Conservation (phyloP, 202 grass and related monocot species). For the Digitaria exilis region DNA sequence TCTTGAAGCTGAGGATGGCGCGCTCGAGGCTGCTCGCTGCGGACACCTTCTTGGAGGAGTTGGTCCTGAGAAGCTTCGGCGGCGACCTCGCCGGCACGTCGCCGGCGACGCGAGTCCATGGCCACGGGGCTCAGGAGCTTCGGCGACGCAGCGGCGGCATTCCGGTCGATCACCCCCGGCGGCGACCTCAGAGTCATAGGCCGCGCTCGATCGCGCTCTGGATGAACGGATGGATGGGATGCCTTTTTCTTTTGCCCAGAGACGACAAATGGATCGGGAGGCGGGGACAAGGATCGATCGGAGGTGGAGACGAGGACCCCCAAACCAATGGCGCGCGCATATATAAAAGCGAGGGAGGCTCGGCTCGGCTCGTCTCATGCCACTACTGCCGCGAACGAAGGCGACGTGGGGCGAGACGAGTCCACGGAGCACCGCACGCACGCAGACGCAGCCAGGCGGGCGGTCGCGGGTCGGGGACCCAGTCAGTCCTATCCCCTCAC, state of each 20-base stretch:
- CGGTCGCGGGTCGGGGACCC: neutral
- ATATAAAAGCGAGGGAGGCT: neutral
- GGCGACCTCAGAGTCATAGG: slow-evolving; percentile 13
- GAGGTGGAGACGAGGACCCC: neutral
- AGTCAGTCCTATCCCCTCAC: neutral
- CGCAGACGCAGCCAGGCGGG: slow-evolving; percentile 1
- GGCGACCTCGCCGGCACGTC: neutral
- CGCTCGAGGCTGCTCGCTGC: slow-evolving; percentile 22
- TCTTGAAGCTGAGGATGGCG: slow-evolving; percentile 46
- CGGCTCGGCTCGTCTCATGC: no score
- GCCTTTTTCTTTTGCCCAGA: neutral
- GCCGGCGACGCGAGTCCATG: neutral
- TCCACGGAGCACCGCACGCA: slow-evolving; percentile 11
- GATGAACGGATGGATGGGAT: neutral
- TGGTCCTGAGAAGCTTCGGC: slow-evolving; percentile 29
- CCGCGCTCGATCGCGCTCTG: neutral
- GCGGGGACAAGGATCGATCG: no score
- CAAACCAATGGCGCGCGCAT: neutral
- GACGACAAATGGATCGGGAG: neutral
- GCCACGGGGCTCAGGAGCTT: neutral
- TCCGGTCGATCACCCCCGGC: neutral
- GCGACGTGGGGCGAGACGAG: neutral
- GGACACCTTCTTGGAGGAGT: slow-evolving; percentile 23
- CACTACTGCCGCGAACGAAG: neutral
- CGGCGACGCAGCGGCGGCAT: neutral